Percentiles rank a stretch among this genome's conserved stretches.
Conservation (phyloP, 225 moss, liverwort and hornwort genomes). For the Pseudisothecium myosuroides region DNA sequence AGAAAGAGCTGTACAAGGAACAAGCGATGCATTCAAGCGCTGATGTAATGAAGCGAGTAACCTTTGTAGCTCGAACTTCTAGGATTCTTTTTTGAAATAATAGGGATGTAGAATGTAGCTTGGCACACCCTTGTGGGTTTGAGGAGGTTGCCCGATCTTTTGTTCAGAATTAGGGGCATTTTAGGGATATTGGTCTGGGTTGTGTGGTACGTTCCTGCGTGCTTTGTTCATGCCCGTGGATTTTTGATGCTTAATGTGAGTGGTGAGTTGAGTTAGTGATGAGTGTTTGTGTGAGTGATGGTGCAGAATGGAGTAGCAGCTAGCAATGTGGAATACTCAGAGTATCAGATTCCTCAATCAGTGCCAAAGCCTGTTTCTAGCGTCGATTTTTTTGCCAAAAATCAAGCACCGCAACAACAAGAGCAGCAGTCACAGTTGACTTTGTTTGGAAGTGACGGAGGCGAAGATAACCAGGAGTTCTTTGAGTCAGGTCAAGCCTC, state of each 20-base stretch:
- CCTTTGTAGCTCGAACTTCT: not conserved
- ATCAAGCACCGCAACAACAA: conserved; percentile 64
- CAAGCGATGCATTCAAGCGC: conserved; percentile 35
- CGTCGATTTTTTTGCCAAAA: conserved; percentile 87
- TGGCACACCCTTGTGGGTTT: not conserved
- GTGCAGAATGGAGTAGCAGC: conserved; percentile 70
- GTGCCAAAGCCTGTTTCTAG: conserved; percentile 76
- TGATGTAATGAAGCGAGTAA: conserved; percentile 27
- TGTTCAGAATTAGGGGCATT: not conserved
- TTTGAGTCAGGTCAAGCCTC: conserved; percentile 64
- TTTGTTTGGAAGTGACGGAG: conserved; percentile 51
- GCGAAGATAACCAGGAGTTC: conserved; percentile 67
- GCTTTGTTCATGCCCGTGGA: not conserved
- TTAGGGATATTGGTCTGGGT: not conserved
- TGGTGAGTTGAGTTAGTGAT: not conserved
- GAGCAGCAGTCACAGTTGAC: conserved; percentile 69
- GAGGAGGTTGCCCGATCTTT: not conserved
- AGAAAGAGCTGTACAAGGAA: conserved; percentile 47
- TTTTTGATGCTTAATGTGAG: not conserved
- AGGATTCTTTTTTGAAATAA: not conserved
- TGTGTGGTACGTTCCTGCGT: not conserved
- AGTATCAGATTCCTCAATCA: conserved; percentile 68
- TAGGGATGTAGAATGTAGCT: not conserved
- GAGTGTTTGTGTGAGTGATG: not conserved
- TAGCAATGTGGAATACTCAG: conserved; percentile 53